Conservation (phyloP, 2,329 filamentous ascomycete genomes). For the Zymoseptoria brevis region DNA sequence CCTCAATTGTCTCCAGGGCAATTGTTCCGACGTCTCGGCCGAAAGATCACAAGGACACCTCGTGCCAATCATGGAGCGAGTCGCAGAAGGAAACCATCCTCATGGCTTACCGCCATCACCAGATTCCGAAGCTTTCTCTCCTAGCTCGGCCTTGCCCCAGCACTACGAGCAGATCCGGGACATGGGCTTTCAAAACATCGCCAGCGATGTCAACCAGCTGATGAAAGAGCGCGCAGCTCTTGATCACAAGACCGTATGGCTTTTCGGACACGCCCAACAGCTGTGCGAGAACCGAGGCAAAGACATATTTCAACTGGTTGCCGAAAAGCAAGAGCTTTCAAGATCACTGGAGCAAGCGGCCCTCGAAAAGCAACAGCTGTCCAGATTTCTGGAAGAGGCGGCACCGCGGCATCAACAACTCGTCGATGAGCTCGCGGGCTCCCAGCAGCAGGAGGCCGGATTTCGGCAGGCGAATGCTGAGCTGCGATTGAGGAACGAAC, state of each 20-base stretch:
- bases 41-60: neutral
- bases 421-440: no score
- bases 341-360: neutral
- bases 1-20: no score
- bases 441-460: no score
- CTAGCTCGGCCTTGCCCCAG: neutral
- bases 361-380: no score
- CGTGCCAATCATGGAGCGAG: neutral
- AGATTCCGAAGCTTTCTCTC: neutral
- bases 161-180: neutral
- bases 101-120: neutral
- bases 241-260: neutral
- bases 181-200: neutral
- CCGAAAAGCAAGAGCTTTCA: neutral
- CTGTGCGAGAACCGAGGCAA: neutral
- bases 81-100: neutral
- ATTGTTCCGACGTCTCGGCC: no score
- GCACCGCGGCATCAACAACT: no score
- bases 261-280: neutral
- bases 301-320: neutral
- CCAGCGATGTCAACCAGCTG: neutral
- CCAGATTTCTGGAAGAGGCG: no score
- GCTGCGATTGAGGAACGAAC: no score
- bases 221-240: neutral
- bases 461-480: no score